Evolutionary conservation across 768 basidiomycete species (phyloP).

Genomic region (Mycena alexandri): DNA sequence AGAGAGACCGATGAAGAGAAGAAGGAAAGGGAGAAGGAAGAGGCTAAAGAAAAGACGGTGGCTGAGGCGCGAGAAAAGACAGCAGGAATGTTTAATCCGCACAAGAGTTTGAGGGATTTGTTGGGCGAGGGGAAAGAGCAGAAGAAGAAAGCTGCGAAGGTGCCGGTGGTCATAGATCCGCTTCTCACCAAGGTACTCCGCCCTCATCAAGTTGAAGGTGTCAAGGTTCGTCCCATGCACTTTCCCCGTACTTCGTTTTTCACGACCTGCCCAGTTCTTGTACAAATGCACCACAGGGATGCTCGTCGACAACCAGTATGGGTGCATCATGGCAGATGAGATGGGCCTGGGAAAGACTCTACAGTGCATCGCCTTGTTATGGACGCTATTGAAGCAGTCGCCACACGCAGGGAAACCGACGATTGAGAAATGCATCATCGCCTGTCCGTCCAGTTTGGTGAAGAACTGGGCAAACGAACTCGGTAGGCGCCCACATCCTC

Average conservation of each 20-base stretch:
- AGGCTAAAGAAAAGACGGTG: constrained; percentile 71
- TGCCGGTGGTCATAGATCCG: constrained; percentile 98
- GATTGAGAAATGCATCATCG: constrained; percentile 98
- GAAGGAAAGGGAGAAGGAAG: constrained; percentile 79
- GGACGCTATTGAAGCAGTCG: constrained; percentile 96
- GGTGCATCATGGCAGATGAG: constrained; percentile 99
- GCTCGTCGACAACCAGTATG: constrained; percentile 90
- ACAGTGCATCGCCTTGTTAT: constrained; percentile 95
- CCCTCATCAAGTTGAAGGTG: constrained; percentile 98
- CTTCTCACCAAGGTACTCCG: constrained; percentile 87
- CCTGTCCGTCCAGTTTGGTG: constrained; percentile 95
- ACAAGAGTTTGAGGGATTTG: constrained; percentile 88
- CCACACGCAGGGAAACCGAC: constrained; percentile 87
- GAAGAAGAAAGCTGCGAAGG: constrained; percentile 78
- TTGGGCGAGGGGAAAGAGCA: constrained; percentile 79
- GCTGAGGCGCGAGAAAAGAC: constrained; percentile 78
- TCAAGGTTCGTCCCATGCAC: constrained; percentile 74
- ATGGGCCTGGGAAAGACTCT: constrained; percentile 96
- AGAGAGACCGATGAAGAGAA: constrained; percentile 90
- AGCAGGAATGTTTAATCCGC: constrained; percentile 86
- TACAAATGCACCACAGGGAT: constrained; percentile 96
- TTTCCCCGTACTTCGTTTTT: constrained; percentile 16
- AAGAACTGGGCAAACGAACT: constrained; percentile 99
- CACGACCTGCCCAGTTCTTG: constrained; percentile 75
- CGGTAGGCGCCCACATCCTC: constrained; percentile 60